A percentile compares a stretch with the other conserved stretches of the same genome.
Conservation (phyloP, 176 grass and related monocot genomes). For the Aegilops umbellulata region DNA sequence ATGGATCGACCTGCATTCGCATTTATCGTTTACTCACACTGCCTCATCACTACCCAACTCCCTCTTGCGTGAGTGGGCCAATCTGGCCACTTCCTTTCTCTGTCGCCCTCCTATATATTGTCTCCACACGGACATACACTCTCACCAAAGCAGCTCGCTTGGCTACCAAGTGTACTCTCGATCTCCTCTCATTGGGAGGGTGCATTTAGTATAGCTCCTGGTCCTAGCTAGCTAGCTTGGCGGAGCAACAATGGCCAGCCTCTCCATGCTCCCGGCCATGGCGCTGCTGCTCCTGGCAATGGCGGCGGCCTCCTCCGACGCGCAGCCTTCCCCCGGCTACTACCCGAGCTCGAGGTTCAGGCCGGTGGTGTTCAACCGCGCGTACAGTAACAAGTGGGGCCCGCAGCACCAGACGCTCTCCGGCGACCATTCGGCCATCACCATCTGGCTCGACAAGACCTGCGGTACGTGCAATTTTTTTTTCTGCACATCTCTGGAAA, state of each 20-base stretch:
- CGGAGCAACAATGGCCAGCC: conserved; percentile 3
- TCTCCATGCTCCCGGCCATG: background rate
- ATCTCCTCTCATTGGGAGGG: background rate
- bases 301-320: conserved; percentile 11
- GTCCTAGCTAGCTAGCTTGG: background rate
- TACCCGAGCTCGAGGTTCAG: conserved; percentile 48
- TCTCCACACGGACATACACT: background rate
- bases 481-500: too few relatives aligned
- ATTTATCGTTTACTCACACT: conserved; percentile 25
- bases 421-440: conserved; percentile 55
- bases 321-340: conserved; percentile 72
- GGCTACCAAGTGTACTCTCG: background rate
- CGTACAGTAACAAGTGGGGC: conserved; percentile 72
- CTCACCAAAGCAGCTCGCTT: background rate
- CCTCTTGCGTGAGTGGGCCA: background rate
- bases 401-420: conserved; percentile 68
- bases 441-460: conserved; percentile 60
- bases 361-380: conserved; percentile 36
- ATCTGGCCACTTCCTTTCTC: background rate
- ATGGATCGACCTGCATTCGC: background rate
- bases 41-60: conserved; percentile 9
- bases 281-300: conserved; percentile 17
- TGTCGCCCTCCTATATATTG: conserved; percentile 9
- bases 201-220: background rate
- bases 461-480: conserved; percentile 21